These are phyloP conservation scores for Zoysia japonica DNA, from an alignment of 176 grass and related monocot species.

Conservation along the genomic window DNA sequence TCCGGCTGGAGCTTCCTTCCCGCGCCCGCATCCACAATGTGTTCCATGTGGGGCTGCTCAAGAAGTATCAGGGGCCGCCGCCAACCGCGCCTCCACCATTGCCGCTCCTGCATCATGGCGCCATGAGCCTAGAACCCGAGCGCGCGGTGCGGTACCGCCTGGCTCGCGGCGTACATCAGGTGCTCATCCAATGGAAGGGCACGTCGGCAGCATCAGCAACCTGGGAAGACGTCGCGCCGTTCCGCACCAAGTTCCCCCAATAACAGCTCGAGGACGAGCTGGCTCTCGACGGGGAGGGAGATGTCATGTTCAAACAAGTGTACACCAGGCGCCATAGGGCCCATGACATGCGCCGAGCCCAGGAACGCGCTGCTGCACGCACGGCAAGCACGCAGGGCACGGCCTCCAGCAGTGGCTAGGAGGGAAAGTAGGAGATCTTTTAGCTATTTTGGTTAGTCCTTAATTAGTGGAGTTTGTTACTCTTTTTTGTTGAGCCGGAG, in stretches of 20 bases:
- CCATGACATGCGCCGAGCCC: not conserved
- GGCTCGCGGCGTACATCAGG: not conserved
- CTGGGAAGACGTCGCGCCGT: not conserved
- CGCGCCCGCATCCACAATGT: too few relatives aligned
- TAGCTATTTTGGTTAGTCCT: not conserved
- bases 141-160: not conserved
- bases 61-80: too few relatives aligned
- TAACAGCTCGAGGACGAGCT: too few relatives aligned
- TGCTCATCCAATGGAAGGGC: not conserved
- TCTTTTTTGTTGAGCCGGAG: not conserved
- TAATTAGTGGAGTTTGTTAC: not conserved
- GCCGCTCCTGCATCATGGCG: not conserved
- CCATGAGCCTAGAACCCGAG: not conserved
- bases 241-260: not conserved
- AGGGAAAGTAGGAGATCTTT: not conserved
- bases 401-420: too few relatives aligned
- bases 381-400: not conserved
- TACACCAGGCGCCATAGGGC: too few relatives aligned
- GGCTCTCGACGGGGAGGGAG: not conserved
- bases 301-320: not conserved
- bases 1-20: too few relatives aligned
- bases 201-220: not conserved
- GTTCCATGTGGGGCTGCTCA: too few relatives aligned
- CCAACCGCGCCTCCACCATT: not conserved
- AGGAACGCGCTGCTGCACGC: too few relatives aligned